Conservation (phyloP, 2,329 filamentous ascomycete genomes). For the Sporothrix globosa region DNA sequence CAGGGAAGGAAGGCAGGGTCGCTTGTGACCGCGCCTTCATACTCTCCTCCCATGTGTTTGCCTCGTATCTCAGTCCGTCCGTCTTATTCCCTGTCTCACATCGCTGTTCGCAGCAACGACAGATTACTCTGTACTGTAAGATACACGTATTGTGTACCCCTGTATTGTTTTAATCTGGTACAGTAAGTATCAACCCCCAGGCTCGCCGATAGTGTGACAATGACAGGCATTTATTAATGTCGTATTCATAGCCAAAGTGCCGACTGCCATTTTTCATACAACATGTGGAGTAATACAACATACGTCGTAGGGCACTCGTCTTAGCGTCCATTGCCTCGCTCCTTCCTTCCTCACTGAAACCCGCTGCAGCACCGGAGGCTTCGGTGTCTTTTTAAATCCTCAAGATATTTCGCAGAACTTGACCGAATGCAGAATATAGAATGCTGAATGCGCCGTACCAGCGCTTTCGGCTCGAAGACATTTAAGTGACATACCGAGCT, state of each 20-base stretch:
- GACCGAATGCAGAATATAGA: too few species aligned
- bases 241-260: not conserved
- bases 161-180: not conserved
- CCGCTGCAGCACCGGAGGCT: not conserved
- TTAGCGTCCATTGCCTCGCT: not conserved
- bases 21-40: not conserved
- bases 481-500: too few species aligned
- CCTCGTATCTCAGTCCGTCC: not conserved
- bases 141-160: not conserved
- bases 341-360: not conserved
- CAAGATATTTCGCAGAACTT: too few species aligned
- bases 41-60: not conserved
- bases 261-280: not conserved
- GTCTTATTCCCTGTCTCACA: slow-evolving; percentile 4
- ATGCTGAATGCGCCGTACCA: not conserved
- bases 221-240: not conserved
- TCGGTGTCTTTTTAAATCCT: not conserved
- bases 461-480: too few species aligned
- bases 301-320: not conserved
- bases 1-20: not conserved
- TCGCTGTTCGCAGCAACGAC: not conserved
- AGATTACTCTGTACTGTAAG: not conserved
- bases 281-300: too few species aligned
- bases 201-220: not conserved
- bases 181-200: too few species aligned